A percentile compares a stretch with the other conserved stretches of the same genome.
phyloP scores from a whole-genome alignment of 345 rosid genomes.

The Eucalyptus marginata region DNA sequence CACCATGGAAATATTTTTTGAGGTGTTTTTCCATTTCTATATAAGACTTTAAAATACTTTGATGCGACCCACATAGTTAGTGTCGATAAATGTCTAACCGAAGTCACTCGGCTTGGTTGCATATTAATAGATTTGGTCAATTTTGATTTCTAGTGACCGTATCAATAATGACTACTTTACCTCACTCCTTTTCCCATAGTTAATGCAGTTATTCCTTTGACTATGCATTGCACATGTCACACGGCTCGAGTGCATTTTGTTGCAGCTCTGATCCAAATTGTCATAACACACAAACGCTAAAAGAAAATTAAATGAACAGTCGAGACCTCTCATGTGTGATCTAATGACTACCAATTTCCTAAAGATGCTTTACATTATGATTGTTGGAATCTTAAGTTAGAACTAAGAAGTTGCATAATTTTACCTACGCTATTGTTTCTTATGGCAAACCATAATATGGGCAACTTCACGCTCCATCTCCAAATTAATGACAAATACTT shows the following conservation, averaged over 20 bases:
- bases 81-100: background rate
- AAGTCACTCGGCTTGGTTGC: background rate
- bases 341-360: background rate
- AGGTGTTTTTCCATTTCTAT: background rate
- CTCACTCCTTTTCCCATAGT: background rate
- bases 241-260: background rate
- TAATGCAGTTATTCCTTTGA: background rate
- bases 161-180: background rate
- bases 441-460: background rate
- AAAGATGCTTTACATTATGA: background rate
- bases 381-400: background rate
- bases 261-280: background rate
- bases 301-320: background rate
- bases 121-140: background rate
- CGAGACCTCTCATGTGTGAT: background rate
- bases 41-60: background rate
- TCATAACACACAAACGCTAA: background rate
- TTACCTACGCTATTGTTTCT: background rate
- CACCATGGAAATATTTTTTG: background rate
- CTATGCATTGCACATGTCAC: background rate
- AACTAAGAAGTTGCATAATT: background rate
- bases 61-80: background rate
- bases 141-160: background rate
- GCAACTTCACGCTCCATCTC: background rate
- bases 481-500: background rate